Evolutionary conservation across 2,329 filamentous ascomycete genomes (phyloP).

Genomic region (Trichoderma oligosporum): DNA sequence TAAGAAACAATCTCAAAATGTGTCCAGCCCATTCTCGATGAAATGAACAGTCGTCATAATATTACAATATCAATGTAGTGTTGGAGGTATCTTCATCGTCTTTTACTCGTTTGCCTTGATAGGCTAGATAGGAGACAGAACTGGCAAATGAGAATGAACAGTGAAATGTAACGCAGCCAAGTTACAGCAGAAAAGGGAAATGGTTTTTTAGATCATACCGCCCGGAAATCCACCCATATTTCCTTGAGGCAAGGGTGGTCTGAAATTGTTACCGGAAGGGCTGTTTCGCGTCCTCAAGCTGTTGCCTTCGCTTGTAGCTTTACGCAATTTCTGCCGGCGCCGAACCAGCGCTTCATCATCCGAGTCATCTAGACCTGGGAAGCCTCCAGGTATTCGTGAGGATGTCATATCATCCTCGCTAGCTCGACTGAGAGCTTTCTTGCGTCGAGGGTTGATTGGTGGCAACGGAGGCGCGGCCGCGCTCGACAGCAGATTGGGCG

Average conservation of each 20-base stretch:
- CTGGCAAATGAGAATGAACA: not conserved
- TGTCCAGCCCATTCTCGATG: not conserved
- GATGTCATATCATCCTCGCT: conserved; percentile 33
- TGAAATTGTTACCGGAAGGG: conserved; percentile 27
- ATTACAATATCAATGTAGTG: conserved; percentile 19
- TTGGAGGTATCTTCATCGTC: conserved; percentile 10
- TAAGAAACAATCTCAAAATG: conserved; percentile 15
- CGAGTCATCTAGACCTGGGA: conserved; percentile 24
- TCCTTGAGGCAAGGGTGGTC: conserved; percentile 28
- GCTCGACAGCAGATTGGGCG: conserved; percentile 37
- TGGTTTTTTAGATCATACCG: conserved; percentile 43
- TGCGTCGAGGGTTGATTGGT: conserved; percentile 56
- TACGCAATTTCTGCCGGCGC: conserved; percentile 41
- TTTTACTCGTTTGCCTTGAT: not conserved
- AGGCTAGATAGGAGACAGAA: conserved; percentile 2
- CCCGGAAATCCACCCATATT: conserved; percentile 37
- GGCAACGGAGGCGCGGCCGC: conserved; percentile 48
- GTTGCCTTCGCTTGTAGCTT: conserved; percentile 41
- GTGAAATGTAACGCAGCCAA: conserved; percentile 3
- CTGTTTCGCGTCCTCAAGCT: conserved; percentile 32
- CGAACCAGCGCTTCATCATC: conserved; percentile 38
- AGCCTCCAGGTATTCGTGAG: conserved; percentile 23
- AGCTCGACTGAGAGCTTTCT: conserved; percentile 38
- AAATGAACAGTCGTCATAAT: conserved; percentile 11
- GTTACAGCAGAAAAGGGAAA: not conserved